Percentiles rank a stretch among this genome's conserved stretches.
Evolutionary conservation across 345 rosid species (phyloP).

Genomic region (Brassica incana): DNA sequence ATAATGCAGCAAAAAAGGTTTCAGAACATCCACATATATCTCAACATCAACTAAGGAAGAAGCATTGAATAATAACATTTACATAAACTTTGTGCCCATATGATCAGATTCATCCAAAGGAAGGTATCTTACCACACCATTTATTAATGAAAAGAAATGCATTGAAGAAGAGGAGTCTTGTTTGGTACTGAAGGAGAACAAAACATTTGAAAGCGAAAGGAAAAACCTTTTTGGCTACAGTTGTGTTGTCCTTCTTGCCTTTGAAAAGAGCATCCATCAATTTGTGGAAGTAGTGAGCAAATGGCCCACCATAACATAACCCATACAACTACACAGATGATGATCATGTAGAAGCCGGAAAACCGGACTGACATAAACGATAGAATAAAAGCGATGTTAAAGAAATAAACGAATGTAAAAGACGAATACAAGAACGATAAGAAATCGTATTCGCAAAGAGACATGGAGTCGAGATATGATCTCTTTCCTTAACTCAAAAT

Average conservation of each 20-base stretch:
- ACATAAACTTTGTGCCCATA: neutral
- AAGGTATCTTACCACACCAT: neutral
- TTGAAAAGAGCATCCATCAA: conserved; percentile 75
- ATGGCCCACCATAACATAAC: conserved; percentile 86
- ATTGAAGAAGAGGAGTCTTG: neutral
- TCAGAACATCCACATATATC: neutral
- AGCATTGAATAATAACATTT: neutral
- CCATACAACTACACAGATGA: conserved; percentile 62
- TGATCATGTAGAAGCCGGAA: neutral
- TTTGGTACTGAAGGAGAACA: neutral
- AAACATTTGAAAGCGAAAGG: neutral
- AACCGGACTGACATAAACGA: no score
- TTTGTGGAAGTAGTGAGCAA: conserved; percentile 86
- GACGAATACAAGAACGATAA: no score
- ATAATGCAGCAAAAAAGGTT: no score
- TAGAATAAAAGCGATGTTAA: no score
- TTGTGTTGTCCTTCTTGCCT: conserved; percentile 67
- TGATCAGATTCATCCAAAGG: neutral
- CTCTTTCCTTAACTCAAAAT: no score
- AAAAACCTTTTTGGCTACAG: conserved; percentile 79
- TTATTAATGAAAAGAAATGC: neutral
- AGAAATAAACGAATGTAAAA: no score
- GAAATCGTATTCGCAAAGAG: no score
- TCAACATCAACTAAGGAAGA: no score
- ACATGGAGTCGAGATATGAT: no score